Percentiles rank a stretch among this genome's conserved stretches.
phyloP scores from a whole-genome alignment of 352 stramenopile genomes.

The Phytophthora chlamydospora region DNA sequence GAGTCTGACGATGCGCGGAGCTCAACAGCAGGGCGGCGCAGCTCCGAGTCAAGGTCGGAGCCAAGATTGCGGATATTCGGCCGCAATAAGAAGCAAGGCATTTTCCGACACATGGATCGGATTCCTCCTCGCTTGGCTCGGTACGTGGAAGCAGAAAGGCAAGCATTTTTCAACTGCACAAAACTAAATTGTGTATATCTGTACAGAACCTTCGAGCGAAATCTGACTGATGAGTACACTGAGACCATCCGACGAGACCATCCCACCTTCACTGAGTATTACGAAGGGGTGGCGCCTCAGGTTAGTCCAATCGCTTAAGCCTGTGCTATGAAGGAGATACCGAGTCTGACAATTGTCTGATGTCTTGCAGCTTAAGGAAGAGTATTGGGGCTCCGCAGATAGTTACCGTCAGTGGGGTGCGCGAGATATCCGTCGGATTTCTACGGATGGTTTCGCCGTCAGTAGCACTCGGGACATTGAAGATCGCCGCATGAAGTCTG shows the following conservation, averaged over 20 bases:
- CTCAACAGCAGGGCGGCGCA: constrained; percentile 37
- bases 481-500: constrained; percentile 42
- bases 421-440: constrained; percentile 53
- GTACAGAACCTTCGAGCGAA: constrained; percentile 73
- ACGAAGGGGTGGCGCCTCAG: constrained; percentile 45
- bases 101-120: constrained; percentile 68
- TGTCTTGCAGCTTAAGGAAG: constrained; percentile 36
- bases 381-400: constrained; percentile 74
- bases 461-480: constrained; percentile 44
- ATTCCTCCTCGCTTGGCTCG: constrained; percentile 50
- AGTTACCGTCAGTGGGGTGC: constrained; percentile 67
- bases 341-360: not conserved
- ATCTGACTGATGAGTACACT: constrained; percentile 65
- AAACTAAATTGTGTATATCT: constrained; percentile 1
- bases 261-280: constrained; percentile 64
- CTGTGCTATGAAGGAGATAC: not conserved
- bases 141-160: constrained; percentile 33
- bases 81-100: constrained; percentile 62
- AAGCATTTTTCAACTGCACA: constrained; percentile 4
- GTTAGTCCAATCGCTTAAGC: constrained; percentile 29
- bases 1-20: constrained; percentile 50
- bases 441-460: constrained; percentile 30
- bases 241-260: constrained; percentile 63
- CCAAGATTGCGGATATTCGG: constrained; percentile 61
- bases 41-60: constrained; percentile 51